phyloP scores from a whole-genome alignment of 129 eudicot genomes.

The Flaveria brownii region DNA sequence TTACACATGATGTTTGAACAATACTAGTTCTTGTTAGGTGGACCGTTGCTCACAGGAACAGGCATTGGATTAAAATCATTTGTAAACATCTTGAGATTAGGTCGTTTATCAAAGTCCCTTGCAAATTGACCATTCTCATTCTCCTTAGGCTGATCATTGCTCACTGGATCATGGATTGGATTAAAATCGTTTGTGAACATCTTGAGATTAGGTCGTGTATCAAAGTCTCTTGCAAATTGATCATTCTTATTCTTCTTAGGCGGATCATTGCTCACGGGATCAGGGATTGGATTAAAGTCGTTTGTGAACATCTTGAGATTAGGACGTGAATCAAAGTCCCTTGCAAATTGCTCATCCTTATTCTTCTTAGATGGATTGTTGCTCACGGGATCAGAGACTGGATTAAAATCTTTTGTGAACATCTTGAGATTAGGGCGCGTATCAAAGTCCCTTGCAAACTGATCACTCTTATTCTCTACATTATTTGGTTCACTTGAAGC shows the following conservation, averaged over 20 bases:
- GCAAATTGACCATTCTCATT: background rate
- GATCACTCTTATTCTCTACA: slow-evolving; percentile 5
- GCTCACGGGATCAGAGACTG: too few species aligned
- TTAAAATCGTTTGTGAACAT: too few species aligned
- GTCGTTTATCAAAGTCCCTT: background rate
- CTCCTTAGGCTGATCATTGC: too few species aligned
- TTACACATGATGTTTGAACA: background rate
- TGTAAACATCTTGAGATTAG: background rate
- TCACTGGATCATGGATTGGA: too few species aligned
- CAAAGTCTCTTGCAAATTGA: slow-evolving; percentile 37
- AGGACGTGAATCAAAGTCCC: slow-evolving; percentile 33
- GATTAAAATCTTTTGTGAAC: too few species aligned
- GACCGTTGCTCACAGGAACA: background rate
- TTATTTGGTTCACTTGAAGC: background rate
- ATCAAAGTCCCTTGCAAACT: slow-evolving; percentile 38
- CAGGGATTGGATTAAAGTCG: too few species aligned
- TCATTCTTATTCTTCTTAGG: background rate
- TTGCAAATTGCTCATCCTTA: slow-evolving; percentile 26
- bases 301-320: slow-evolving; percentile 14
- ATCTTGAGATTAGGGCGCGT: slow-evolving; percentile 25
- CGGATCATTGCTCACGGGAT: too few species aligned
- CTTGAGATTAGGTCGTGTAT: slow-evolving; percentile 29
- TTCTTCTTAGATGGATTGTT: background rate
- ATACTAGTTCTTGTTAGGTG: slow-evolving; percentile 21
- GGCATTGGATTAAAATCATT: background rate